Evolutionary conservation across 2,329 filamentous ascomycete species (phyloP).

Genomic region (Macrophomina pseudophaseolina): DNA sequence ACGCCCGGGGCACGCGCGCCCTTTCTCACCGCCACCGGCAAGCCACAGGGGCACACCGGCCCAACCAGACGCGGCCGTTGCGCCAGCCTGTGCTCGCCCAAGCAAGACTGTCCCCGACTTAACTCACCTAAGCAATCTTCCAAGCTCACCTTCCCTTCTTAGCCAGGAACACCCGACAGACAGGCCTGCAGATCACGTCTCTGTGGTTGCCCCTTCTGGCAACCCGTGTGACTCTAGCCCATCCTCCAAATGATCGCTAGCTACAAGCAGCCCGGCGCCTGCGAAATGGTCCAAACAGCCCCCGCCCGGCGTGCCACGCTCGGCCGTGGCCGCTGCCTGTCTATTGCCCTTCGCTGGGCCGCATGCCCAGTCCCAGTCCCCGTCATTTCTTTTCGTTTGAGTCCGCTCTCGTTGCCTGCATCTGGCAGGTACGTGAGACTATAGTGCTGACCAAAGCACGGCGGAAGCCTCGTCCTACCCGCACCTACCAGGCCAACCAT

Average conservation of each 20-base stretch:
- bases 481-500: background rate
- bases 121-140: background rate
- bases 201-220: background rate
- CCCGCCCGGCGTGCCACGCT: background rate
- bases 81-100: background rate
- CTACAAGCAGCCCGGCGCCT: background rate
- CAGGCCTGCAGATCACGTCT: background rate
- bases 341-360: background rate
- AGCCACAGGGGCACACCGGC: background rate
- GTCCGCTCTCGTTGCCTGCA: background rate
- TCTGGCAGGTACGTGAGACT: background rate
- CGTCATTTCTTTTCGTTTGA: background rate
- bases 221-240: background rate
- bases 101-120: background rate
- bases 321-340: background rate
- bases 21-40: conserved; percentile 1
- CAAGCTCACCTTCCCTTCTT: background rate
- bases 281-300: background rate
- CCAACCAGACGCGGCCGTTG: background rate
- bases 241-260: background rate
- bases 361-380: background rate
- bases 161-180: background rate
- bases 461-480: background rate
- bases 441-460: background rate
- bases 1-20: background rate